Base-by-base conservation (phyloP, 176 grass and related monocot species). In the Lolium perenne region DNA sequence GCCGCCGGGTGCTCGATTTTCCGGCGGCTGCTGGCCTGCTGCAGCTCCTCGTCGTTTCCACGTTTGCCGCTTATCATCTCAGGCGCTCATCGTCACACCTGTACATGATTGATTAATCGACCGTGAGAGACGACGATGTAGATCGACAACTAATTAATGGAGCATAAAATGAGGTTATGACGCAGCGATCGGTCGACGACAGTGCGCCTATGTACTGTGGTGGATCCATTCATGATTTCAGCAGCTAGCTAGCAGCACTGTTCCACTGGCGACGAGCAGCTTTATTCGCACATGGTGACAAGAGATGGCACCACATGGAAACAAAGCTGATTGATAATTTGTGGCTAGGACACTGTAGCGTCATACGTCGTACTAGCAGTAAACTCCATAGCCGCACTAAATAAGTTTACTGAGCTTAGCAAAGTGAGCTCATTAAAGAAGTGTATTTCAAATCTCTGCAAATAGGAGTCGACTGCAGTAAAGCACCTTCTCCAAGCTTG, bases 81-180 rank as follows among this genome's bases (percentile, higher is more conserved):
- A 54, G 45, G 43, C 8, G 71, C 54, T 88, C 86, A 88, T 91
- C 54, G 71, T 85, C 63, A 82, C 38, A 82, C 86, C 90, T 88
- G 54, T 8, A 76, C 6, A 76, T 5, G 10, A 50, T 35, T 64
- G 13, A n/a, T 35, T 1, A 23, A 32, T 18, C 12, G 53, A 78
- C 53, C 74, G 61, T 71, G 72, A 88, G 63, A 59, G 76, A 3
- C 11, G 38, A 10, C 1, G 60, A 62, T 20, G 51, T 16, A 76
- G 4, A 55, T 61, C 9, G 23, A 15, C 25, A 35, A 22, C 10
- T 11, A 55, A 14, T 64, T 55, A 84, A 73, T 48, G 49, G 23
- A 48, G 84, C 89, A 91, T 91, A 73, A 91, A 87, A 91, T 91
- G 74, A 80, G 88, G 71, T 63, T 9, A 54, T 61, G 16, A 14